phyloP scores from a whole-genome alignment of 768 basidiomycete species.

The Chalciporus piperatus region DNA sequence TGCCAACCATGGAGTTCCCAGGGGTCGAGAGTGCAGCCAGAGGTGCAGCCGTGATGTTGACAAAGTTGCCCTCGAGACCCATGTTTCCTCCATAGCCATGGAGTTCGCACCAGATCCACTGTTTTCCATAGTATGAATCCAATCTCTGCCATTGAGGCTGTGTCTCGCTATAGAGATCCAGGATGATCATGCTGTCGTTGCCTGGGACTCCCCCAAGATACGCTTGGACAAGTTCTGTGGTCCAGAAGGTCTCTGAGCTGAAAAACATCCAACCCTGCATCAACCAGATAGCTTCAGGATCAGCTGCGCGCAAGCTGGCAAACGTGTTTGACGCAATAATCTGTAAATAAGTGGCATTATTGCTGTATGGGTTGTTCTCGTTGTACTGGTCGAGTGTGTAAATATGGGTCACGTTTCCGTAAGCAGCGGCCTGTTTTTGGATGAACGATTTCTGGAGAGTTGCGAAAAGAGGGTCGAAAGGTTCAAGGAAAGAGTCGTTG shows the following conservation, averaged over 20 bases:
- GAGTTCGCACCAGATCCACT: conserved; percentile 42
- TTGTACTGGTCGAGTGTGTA: conserved; percentile 47
- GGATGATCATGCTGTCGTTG: conserved; percentile 39
- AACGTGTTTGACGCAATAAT: conserved; percentile 35
- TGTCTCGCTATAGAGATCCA: conserved; percentile 40
- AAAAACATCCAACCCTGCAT: conserved; percentile 46
- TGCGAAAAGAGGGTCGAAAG: conserved; percentile 37
- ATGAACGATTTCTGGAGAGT: conserved; percentile 39
- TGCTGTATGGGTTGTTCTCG: conserved; percentile 39
- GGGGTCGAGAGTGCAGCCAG: conserved; percentile 29
- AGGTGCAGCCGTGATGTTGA: conserved; percentile 32
- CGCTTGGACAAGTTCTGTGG: conserved; percentile 36
- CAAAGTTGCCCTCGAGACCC: conserved; percentile 38
- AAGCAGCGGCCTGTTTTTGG: conserved; percentile 35
- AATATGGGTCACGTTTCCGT: conserved; percentile 38
- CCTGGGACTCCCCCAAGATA: conserved; percentile 38
- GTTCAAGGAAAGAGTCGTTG: conserved; percentile 40
- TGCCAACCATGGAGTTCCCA: conserved; percentile 36
- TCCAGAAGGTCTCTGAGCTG: conserved; percentile 36
- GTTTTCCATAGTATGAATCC: conserved; percentile 37
- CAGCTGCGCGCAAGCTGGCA: conserved; percentile 36
- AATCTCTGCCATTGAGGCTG: conserved; percentile 43
- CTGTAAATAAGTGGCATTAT: conserved; percentile 32
- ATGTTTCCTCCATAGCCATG: conserved; percentile 40
- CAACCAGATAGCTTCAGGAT: conserved; percentile 40